These are phyloP conservation scores for Conringia planisiliqua DNA, from an alignment of 345 rosid species.

Conservation along the genomic window DNA sequence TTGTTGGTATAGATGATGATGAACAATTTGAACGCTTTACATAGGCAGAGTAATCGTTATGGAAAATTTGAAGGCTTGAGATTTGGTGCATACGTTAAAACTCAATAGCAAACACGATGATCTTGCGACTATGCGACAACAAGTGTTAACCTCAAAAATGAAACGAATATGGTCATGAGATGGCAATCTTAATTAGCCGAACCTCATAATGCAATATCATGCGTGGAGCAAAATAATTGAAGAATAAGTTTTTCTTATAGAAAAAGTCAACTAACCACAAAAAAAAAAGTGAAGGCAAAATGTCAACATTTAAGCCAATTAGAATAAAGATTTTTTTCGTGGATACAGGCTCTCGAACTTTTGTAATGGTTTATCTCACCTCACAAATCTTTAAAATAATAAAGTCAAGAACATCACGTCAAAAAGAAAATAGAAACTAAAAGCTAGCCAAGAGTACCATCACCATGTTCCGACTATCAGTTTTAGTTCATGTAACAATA, in stretches of 20 bases:
- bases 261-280: conserved; percentile 22
- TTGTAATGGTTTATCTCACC: not conserved
- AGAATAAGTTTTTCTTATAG: not conserved
- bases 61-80: not conserved
- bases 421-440: not conserved
- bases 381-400: not conserved
- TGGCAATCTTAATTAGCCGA: not conserved
- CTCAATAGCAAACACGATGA: conserved; percentile 10
- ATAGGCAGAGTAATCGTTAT: not conserved
- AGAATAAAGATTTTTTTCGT: not conserved
- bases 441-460: not conserved
- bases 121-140: not conserved
- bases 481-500: not conserved
- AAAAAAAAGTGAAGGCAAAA: conserved; percentile 4
- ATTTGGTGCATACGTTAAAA: conserved; percentile 15
- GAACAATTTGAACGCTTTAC: too few relatives aligned
- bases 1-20: too few relatives aligned
- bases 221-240: conserved; percentile 17
- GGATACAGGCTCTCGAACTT: not conserved
- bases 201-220: conserved; percentile 17
- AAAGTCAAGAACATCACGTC: conserved; percentile 1
- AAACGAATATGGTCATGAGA: conserved; percentile 13
- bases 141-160: not conserved
- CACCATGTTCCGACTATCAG: not conserved
- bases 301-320: conserved; percentile 23